These are phyloP conservation scores for Pseudogymnoascus sp. DNA, from an alignment of 2,329 filamentous ascomycete species.

Conservation along the genomic window DNA sequence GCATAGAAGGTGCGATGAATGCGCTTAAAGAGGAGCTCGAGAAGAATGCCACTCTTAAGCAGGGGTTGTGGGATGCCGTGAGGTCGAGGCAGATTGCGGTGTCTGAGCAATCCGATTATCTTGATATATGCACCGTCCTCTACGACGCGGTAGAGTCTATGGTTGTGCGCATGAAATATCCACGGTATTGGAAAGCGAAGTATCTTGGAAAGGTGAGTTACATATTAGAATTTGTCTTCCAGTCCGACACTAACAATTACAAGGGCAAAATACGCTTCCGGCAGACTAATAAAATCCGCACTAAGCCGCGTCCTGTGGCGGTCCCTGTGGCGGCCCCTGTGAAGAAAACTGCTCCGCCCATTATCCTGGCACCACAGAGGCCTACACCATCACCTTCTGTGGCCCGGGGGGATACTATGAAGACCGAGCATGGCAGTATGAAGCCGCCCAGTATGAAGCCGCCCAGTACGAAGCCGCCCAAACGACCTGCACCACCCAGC, in stretches of 20 bases:
- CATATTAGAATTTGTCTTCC: constrained; percentile 4
- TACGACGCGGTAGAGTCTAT: constrained; percentile 44
- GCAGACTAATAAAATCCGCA: constrained; percentile 25
- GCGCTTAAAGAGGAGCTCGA: constrained; percentile 44
- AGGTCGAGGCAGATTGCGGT: constrained; percentile 42
- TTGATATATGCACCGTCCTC: constrained; percentile 46
- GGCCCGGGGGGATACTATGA: not conserved
- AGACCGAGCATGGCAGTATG: constrained; percentile 12
- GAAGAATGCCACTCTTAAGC: constrained; percentile 38
- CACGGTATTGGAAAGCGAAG: constrained; percentile 39
- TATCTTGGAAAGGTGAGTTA: constrained; percentile 32
- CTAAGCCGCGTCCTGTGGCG: constrained; percentile 13
- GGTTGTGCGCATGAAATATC: constrained; percentile 41
- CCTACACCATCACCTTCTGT: not conserved
- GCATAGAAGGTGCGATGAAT: constrained; percentile 40
- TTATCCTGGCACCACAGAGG: not conserved
- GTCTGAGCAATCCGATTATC: constrained; percentile 42
- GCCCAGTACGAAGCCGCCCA: constrained; percentile 19
- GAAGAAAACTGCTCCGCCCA: constrained; percentile 8
- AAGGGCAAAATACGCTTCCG: constrained; percentile 26
- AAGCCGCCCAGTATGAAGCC: constrained; percentile 17
- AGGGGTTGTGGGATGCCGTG: constrained; percentile 44
- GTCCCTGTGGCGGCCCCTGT: not conserved
- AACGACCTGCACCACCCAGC: constrained; percentile 19
- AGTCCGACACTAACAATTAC: not conserved